phyloP scores from a whole-genome alignment of 345 rosid genomes.

The Eucalyptus tenuipes region DNA sequence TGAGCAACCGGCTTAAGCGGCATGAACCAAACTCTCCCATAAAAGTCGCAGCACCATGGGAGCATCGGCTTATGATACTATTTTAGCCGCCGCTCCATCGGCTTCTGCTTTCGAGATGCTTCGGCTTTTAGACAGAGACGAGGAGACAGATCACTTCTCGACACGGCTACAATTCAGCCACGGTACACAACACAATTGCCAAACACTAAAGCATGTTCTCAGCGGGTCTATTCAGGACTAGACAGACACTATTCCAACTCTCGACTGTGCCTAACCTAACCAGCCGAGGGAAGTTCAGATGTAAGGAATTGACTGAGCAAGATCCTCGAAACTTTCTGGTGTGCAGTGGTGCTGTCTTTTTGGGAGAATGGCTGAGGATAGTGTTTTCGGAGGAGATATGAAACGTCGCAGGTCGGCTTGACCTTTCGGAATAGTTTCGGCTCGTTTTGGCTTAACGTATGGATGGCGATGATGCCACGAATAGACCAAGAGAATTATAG shows the following conservation, averaged over 20 bases:
- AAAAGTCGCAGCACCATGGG: background rate
- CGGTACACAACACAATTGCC: background rate
- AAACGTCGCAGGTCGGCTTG: background rate
- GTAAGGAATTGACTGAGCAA: background rate
- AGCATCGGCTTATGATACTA: background rate
- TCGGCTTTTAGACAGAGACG: background rate
- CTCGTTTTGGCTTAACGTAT: accelerated
- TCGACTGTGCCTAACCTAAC: background rate
- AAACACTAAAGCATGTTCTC: background rate
- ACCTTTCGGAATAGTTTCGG: background rate
- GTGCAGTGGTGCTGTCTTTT: background rate
- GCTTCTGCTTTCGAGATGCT: no score
- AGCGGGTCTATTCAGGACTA: background rate
- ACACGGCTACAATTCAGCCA: background rate
- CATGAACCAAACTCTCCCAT: background rate
- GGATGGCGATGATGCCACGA: background rate
- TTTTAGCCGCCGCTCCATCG: no score
- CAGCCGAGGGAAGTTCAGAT: background rate
- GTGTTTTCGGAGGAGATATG: background rate
- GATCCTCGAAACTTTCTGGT: accelerated
- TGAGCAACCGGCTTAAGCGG: background rate
- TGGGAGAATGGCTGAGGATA: background rate
- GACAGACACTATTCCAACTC: background rate
- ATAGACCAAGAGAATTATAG: background rate
- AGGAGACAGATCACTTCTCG: background rate